Conservation (phyloP, 352 stramenopile species). For the Phytopythium vexans region DNA sequence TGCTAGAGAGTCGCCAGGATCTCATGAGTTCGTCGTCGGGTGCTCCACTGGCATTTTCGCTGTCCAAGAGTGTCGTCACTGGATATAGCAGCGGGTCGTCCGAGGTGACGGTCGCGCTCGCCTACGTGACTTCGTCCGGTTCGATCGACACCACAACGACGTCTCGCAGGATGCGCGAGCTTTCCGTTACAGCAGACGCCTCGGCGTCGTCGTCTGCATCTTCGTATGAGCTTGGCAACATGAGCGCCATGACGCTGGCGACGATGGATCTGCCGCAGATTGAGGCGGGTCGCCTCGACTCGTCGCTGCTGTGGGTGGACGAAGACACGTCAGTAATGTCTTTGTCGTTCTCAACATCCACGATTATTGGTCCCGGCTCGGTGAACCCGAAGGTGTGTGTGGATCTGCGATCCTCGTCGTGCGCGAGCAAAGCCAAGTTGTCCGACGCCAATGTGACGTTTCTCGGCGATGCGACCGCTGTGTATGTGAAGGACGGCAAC, state of each 20-base stretch:
- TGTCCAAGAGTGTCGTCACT: conserved; percentile 63
- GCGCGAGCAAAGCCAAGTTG: conserved; percentile 40
- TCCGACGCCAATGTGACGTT: conserved; percentile 53
- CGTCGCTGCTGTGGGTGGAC: conserved; percentile 77
- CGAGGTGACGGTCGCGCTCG: conserved; percentile 44
- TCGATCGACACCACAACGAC: conserved; percentile 28
- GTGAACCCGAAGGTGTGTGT: conserved; percentile 68
- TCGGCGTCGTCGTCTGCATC: conserved; percentile 15
- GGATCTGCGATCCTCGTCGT: conserved; percentile 52
- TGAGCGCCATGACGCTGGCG: conserved; percentile 52
- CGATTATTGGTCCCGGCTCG: conserved; percentile 58
- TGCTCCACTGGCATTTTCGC: conserved; percentile 50
- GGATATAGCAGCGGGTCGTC: conserved; percentile 31
- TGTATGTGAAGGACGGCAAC: conserved; percentile 74
- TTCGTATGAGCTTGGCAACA: conserved; percentile 10
- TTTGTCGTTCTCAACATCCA: conserved; percentile 77
- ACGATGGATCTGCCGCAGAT: conserved; percentile 53
- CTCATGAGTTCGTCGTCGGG: conserved; percentile 45
- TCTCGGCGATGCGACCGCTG: conserved; percentile 24
- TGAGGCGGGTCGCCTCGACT: conserved; percentile 43
- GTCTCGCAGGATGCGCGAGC: conserved; percentile 36
- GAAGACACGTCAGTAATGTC: conserved; percentile 57
- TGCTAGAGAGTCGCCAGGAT: conserved; percentile 47
- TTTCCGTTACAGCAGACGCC: conserved; percentile 30
- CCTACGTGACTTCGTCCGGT: conserved; percentile 49